Evolutionary conservation across 208 protist species (phyloP).

Genomic region (Trypanosoma caninum): DNA sequence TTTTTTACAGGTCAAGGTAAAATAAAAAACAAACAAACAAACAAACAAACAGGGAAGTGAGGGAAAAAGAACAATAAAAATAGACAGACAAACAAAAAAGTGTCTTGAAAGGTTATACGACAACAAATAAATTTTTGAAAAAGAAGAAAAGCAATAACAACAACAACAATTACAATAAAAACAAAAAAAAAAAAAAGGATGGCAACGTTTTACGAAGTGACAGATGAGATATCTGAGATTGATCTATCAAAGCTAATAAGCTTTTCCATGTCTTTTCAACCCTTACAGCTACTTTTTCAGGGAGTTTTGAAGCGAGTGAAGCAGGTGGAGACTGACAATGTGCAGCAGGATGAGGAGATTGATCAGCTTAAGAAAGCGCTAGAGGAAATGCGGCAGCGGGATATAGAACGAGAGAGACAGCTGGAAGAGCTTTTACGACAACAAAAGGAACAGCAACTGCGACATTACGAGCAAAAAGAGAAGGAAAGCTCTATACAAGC

Average conservation of each 20-base stretch:
- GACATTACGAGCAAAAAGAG: slow-evolving; percentile 18
- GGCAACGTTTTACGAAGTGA: slow-evolving; percentile 12
- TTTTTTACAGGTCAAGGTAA: too few species aligned
- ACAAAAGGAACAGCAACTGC: not conserved
- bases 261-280: slow-evolving; percentile 64
- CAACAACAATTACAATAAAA: not conserved
- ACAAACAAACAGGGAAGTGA: too few species aligned
- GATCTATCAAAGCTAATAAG: slow-evolving; percentile 82
- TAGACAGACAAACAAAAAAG: slow-evolving; percentile 2
- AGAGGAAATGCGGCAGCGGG: slow-evolving; percentile 26
- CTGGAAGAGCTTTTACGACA: slow-evolving; percentile 3
- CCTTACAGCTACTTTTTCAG: slow-evolving; percentile 68
- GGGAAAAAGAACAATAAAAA: too few species aligned
- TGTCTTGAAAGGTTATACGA: not conserved
- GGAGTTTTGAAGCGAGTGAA: slow-evolving; percentile 54
- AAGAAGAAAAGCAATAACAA: slow-evolving; percentile 6
- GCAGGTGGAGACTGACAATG: slow-evolving; percentile 46
- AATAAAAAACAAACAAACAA: too few species aligned
- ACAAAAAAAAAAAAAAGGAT: not conserved
- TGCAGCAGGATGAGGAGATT: slow-evolving; percentile 44
- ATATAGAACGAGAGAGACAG: slow-evolving; percentile 17
- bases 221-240: slow-evolving; percentile 32
- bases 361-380: slow-evolving; percentile 28
- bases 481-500: not conserved
- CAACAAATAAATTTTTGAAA: not conserved